A percentile compares a stretch with the other conserved stretches of the same genome.
Evolutionary conservation across 2,329 filamentous ascomycete genomes (phyloP).

Genomic region (Neonectria punicea): DNA sequence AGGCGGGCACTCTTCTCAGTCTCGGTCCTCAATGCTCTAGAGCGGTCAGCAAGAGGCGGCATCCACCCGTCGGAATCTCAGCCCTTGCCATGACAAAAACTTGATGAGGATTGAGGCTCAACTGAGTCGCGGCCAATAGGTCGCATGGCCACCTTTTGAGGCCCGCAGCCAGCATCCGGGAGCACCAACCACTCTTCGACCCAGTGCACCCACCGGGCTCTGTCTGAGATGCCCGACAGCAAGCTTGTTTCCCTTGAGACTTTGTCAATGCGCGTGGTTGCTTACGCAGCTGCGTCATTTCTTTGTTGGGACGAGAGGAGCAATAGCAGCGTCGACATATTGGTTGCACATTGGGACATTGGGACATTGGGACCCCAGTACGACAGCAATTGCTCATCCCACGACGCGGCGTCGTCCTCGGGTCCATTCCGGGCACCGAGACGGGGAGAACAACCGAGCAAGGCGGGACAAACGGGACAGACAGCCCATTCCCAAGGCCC

Average conservation of each 20-base stretch:
- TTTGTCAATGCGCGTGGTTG: not conserved
- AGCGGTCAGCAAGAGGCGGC: constrained; percentile 15
- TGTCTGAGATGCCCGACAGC: not conserved
- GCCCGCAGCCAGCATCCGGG: not conserved
- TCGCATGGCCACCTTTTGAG: constrained; percentile 10
- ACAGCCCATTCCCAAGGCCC: not conserved
- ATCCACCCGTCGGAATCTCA: constrained; percentile 1
- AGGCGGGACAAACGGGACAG: not conserved
- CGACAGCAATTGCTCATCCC: not conserved
- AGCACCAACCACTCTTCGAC: constrained; percentile 10
- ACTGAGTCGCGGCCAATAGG: constrained; percentile 4
- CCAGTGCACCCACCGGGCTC: constrained; percentile 1
- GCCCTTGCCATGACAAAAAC: not conserved
- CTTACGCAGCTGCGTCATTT: constrained; percentile 14
- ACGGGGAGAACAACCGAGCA: not conserved
- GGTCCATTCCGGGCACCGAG: not conserved
- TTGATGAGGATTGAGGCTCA: constrained; percentile 14
- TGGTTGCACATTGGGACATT: not conserved
- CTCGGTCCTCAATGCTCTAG: not conserved
- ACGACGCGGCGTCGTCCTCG: not conserved
- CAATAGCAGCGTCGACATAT: not conserved
- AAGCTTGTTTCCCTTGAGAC: not conserved
- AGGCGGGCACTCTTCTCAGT: constrained; percentile 1
- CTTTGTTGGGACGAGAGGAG: not conserved
- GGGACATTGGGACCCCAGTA: not conserved